Evolutionary conservation across 768 basidiomycete genomes (phyloP).

Genomic region (Suillus decipiens): DNA sequence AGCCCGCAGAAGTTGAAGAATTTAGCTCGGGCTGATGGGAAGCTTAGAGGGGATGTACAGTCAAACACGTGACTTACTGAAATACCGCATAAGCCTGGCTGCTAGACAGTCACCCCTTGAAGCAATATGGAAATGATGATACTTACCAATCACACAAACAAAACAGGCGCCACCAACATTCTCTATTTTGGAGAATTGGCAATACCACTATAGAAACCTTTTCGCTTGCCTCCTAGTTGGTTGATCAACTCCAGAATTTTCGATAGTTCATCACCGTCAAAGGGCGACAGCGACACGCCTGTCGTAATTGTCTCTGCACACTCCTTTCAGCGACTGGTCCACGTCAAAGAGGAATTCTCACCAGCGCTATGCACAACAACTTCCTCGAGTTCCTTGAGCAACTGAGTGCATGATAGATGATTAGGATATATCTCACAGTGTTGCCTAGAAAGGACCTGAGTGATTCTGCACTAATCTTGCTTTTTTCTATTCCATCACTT

Average conservation of each 20-base stretch:
- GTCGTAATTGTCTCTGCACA: slow-evolving; percentile 15
- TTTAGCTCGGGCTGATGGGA: slow-evolving; percentile 27
- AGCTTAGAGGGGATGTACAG: not conserved
- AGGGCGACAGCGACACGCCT: slow-evolving; percentile 11
- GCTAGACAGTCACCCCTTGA: not conserved
- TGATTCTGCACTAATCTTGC: not conserved
- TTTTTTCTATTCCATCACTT: not conserved
- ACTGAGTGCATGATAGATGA: not conserved
- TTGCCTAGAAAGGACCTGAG: slow-evolving; percentile 5
- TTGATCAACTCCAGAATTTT: slow-evolving; percentile 14
- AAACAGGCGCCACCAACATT: slow-evolving; percentile 3
- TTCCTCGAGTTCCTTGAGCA: slow-evolving; percentile 9
- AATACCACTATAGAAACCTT: not conserved
- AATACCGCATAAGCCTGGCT: slow-evolving; percentile 48
- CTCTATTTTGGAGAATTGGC: slow-evolving; percentile 1
- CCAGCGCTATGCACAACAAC: slow-evolving; percentile 19
- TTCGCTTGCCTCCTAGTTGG: slow-evolving; percentile 6
- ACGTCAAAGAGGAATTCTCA: slow-evolving; percentile 13
- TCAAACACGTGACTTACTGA: slow-evolving; percentile 32
- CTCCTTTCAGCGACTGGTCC: slow-evolving; percentile 19
- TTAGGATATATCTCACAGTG: slow-evolving; percentile 15
- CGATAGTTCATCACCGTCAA: slow-evolving; percentile 11
- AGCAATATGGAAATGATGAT: not conserved
- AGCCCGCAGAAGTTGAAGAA: slow-evolving; percentile 52
- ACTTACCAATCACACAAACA: slow-evolving; percentile 8